These are phyloP conservation scores for Paragyromitra xinjiangensis DNA, from an alignment of 495 filamentous ascomycete species.

Conservation along the genomic window DNA sequence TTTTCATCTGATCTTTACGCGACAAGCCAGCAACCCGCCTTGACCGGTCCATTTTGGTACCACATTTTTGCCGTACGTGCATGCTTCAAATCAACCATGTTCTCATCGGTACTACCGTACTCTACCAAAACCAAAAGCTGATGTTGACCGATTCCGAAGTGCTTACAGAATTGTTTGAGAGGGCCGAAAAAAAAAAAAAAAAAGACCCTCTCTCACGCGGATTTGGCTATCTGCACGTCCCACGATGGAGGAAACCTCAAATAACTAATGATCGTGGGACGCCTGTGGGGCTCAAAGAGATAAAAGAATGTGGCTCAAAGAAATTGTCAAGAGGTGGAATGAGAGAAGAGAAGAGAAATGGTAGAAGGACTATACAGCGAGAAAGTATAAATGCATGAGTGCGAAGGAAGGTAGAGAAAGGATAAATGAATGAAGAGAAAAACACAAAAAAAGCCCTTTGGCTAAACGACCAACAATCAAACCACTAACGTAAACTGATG, in stretches of 20 bases:
- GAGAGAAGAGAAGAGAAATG: slow-evolving; percentile 50
- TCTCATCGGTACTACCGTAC: slow-evolving; percentile 50
- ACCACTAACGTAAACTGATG: slow-evolving; percentile 55
- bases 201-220: slow-evolving; percentile 22
- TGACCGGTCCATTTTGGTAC: slow-evolving; percentile 30
- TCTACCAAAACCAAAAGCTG: slow-evolving; percentile 29
- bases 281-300: slow-evolving; percentile 18
- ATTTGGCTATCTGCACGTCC: slow-evolving; percentile 24
- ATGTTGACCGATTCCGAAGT: slow-evolving; percentile 48
- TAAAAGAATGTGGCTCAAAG: slow-evolving; percentile 48
- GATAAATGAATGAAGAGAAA: background rate
- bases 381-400: slow-evolving; percentile 45
- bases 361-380: slow-evolving; percentile 56
- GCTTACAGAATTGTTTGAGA: slow-evolving; percentile 41
- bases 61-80: slow-evolving; percentile 36
- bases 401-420: slow-evolving; percentile 38
- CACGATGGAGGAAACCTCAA: slow-evolving; percentile 25
- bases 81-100: slow-evolving; percentile 32
- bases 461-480: slow-evolving; percentile 40
- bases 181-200: slow-evolving; percentile 36
- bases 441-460: slow-evolving; percentile 50
- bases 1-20: slow-evolving; percentile 49
- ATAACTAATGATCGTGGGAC: slow-evolving; percentile 26
- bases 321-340: slow-evolving; percentile 45
- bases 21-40: slow-evolving; percentile 11